Evolutionary conservation across 768 basidiomycete genomes (phyloP), one percentile per base, ranked within the genome.

Genomic region (Hericium coralloides): DNA sequence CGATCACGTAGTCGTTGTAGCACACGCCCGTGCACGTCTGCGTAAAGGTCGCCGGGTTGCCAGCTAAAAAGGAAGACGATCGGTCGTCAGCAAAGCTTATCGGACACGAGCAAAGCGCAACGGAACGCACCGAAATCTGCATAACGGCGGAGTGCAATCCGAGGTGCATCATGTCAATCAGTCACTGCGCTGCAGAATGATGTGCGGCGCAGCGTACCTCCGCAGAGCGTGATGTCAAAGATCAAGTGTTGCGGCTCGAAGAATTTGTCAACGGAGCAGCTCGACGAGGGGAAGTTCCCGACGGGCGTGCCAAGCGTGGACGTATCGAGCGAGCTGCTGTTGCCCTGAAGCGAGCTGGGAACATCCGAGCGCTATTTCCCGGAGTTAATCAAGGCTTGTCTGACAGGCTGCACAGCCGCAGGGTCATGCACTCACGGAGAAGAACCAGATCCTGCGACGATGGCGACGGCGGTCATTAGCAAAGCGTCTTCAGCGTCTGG

Each of bases 221-320:
- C 84, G 54, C 85, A 87, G 6, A 86, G 76, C 1, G 87, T 87
- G 57, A 89, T 89, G 64, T 87, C 83, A 56, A 90, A 80, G 17
- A 89, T 82, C 45, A 90, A 74, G 57, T 80, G 74, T 64, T 89
- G 87, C 0, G 82, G 73, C 53, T 76, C 70, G 66, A 87, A 86
- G 69, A 75, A 85, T 18, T 70, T 62, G 52, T 73, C 69, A 36
- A 82, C 72, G 38, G 71, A 66, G 68, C 89, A 91, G 22, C 74
- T 74, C 15, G 74, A 72, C 2, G 78, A 69, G 4, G 83, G 79
- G 79, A 83, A 91, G 63, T 86, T 85, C 1, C 79, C 87, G 2
- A 81, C 76, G 0, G 89, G 88, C n/a, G 72, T 75, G 12, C 89
- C 89, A 2, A 88, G 72, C 5, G 74, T 73, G 8, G 77, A 67